phyloP scores from a whole-genome alignment of 768 basidiomycete species.

The Hebeloma cylindrosporum region DNA sequence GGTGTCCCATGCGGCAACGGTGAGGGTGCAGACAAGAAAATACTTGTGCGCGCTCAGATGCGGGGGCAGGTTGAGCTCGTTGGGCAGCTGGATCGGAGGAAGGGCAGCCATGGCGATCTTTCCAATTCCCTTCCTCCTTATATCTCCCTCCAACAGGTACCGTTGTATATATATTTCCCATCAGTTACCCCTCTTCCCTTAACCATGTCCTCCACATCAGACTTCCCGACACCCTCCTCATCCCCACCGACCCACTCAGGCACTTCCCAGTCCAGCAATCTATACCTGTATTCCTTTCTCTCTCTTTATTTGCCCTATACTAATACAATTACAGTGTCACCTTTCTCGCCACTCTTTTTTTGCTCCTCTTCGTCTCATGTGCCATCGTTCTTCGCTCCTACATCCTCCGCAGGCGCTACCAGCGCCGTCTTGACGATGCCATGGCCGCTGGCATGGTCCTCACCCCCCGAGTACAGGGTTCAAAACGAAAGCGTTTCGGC shows the following conservation, averaged over 20 bases:
- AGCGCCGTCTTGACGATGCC: constrained; percentile 51
- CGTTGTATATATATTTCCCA: constrained; percentile 11
- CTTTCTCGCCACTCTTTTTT: constrained; percentile 69
- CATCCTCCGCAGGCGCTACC: constrained; percentile 57
- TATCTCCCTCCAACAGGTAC: constrained; percentile 10
- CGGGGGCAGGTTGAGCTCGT: constrained; percentile 70
- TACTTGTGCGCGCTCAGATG: constrained; percentile 87
- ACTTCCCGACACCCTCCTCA: constrained; percentile 17
- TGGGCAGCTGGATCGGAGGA: constrained; percentile 44
- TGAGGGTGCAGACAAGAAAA: constrained; percentile 86
- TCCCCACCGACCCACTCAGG: constrained; percentile 13
- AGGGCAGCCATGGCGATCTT: constrained; percentile 2
- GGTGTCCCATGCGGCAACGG: constrained; percentile 88
- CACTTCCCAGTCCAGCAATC: constrained; percentile 33
- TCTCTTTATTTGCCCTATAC: not conserved
- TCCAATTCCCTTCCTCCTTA: not conserved
- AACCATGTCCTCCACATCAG: constrained; percentile 23
- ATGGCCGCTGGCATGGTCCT: constrained; percentile 50
- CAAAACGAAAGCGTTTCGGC: constrained; percentile 42
- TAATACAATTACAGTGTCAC: constrained; percentile 50
- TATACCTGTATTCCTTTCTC: constrained; percentile 39
- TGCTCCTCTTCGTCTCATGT: constrained; percentile 64
- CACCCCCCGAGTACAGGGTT: constrained; percentile 39
- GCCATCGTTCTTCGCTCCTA: constrained; percentile 66
- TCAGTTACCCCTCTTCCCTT: constrained; percentile 13